Evolutionary conservation across 495 filamentous ascomycete genomes (phyloP), one percentile per base, ranked within the genome.

Genomic region (Aspergillus indologenus): DNA sequence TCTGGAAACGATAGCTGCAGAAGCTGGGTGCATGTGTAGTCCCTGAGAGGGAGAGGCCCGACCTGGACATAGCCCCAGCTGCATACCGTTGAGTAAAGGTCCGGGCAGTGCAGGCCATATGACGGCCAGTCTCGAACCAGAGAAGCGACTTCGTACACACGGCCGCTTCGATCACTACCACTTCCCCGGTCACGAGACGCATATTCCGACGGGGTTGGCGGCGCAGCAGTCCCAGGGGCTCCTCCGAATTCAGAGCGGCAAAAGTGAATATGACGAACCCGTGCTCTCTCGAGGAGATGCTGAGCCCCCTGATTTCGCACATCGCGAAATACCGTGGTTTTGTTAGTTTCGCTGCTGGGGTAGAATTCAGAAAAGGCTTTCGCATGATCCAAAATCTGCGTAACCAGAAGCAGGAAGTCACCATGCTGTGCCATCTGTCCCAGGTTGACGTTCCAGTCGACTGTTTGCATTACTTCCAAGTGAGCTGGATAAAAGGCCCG

Each of bases 401-500:
- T 23, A 7, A 78, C 83, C 5, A 55, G 29, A 12, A 34, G 54
- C 45, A 65, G 68, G 47, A 86, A 85, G 0, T 61, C 69, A 19
- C 71, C 58, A 40, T 87, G 78, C 58, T 88, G 84, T 3, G 80
- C 71, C 1, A 83, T 48, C 5, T 71, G 62, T 4, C 72, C 65
- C 14, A 85, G 69, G 8, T 44, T 15, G 23, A 64, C 46, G 69
- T 74, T 57, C 83, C 82, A 86, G 0, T 4, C 42, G 5, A 81
- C 75, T 15, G 47, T 71, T 60, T 85, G 80, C 69, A 85, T 70
- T 1, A 69, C 66, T 46, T 72, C 70, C 19, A 79, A 22, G 42
- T 80, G 59, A 1, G 43, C 22, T 0, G 86, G 86, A 63, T 88
- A 88, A 60, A 78, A 88, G 0, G 68, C 57, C 23, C 83, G 68